Evolutionary conservation across 2,329 filamentous ascomycete genomes (phyloP).

Genomic region (Capronia americana): DNA sequence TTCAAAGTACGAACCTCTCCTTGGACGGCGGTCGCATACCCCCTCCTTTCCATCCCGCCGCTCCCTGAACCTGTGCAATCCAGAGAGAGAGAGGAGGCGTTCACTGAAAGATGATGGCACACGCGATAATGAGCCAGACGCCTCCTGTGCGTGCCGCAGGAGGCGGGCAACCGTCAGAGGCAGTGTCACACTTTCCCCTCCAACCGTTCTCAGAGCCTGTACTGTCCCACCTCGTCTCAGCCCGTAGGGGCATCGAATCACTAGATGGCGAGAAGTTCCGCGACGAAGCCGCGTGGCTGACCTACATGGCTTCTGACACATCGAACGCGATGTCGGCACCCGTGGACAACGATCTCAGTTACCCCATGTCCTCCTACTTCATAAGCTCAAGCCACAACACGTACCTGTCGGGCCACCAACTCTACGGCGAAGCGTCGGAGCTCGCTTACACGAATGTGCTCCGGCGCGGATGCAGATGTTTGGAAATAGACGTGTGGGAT

Average conservation of each 20-base stretch:
- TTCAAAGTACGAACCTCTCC: not conserved
- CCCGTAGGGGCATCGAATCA: constrained; percentile 45
- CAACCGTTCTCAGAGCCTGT: constrained; percentile 44
- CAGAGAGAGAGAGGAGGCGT: not conserved
- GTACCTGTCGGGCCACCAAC: constrained; percentile 85
- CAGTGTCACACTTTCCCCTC: constrained; percentile 17
- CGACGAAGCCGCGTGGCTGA: constrained; percentile 44
- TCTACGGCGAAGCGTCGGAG: constrained; percentile 76
- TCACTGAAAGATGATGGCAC: constrained; percentile 13
- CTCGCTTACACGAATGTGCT: constrained; percentile 81
- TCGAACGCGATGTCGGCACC: constrained; percentile 53
- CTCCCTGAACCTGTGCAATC: not conserved
- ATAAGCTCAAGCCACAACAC: constrained; percentile 96
- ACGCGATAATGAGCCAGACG: constrained; percentile 7
- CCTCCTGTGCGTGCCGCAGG: constrained; percentile 34
- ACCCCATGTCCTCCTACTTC: constrained; percentile 85
- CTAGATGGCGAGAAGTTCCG: constrained; percentile 29
- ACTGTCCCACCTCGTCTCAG: constrained; percentile 44
- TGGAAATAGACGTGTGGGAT: constrained; percentile 96
- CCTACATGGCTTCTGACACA: constrained; percentile 56
- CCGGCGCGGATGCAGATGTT: constrained; percentile 79
- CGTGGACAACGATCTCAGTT: constrained; percentile 64
- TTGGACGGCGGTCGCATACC: not conserved
- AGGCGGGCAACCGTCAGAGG: constrained; percentile 36
- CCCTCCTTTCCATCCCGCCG: not conserved